Evolutionary conservation across 78 protist genomes (phyloP), one percentile per base, ranked within the genome.

Genomic region (Dictyostelium capitatum): DNA sequence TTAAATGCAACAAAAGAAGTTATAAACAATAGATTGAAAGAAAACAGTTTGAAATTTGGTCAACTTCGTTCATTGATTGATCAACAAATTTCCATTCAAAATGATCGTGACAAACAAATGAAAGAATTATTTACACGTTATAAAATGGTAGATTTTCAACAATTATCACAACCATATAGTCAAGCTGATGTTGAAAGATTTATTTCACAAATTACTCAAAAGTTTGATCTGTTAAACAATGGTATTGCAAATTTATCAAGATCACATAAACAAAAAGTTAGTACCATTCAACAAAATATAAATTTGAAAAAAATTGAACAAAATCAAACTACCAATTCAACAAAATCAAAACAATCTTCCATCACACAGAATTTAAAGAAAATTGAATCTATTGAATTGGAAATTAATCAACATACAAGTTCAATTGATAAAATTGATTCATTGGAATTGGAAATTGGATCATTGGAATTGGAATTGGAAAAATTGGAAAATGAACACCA

Each of bases 31-130:
- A 32, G 51, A 20, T 6, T 47, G 37, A 28, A 59, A 50, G 93
- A 65, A 14, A 62, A 62, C 4, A 37, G 37, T 17, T 14, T 51
- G 2, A 75, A 87, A 11, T 41, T 75, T 0, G 93, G 67, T 15
- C 57, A 37, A 19, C 11, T 77, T 25, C 62, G 64, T n/a, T 51
- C 59, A 14, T 1, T 23, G 11, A 12, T 74, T 7, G 30, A 62
- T 3, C 67, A 46, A 47, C 37, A 59, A 4, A 50, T 57, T 9
- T 28, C 56, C 25, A n/a, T 84, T 1, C 6, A 6, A 5, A 9
- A 15, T 4, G 70, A 74, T n/a, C 19, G 92, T 2, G 92, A 84
- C 23, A 84, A 84, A 47, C 80, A 84, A 19, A 46, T 75, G 25
- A 32, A 65, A 3, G 92, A 84, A 5, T 59, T 84, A 12, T 28